phyloP scores from a whole-genome alignment of 2,329 filamentous ascomycete species.

The Arthrobotrys iridis region DNA sequence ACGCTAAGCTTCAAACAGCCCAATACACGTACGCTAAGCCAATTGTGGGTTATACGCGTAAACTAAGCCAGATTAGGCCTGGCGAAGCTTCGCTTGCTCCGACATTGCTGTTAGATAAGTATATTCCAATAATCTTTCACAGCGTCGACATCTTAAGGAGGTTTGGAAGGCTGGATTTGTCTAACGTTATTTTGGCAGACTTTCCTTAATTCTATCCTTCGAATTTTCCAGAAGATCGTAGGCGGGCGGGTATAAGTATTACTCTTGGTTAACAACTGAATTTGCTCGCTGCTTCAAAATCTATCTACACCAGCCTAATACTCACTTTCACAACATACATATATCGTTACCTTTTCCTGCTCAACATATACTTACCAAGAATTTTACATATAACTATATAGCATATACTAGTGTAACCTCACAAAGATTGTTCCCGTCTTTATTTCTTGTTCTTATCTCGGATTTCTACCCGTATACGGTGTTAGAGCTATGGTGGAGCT shows the following conservation, averaged over 20 bases:
- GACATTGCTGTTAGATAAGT: neutral
- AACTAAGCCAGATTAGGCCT: conserved; percentile 1
- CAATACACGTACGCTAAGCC: conserved; percentile 25
- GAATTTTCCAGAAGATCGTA: no score
- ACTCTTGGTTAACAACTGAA: neutral
- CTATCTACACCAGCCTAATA: no score
- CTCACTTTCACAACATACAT: no score
- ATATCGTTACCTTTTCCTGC: no score
- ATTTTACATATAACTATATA: no score
- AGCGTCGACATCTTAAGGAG: neutral
- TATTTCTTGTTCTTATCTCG: no score
- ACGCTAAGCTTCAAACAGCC: conserved; percentile 7
- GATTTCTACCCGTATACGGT: neutral
- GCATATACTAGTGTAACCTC: no score
- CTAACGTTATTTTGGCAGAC: neutral
- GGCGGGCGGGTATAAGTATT: neutral
- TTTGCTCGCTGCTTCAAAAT: no score
- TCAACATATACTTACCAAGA: no score
- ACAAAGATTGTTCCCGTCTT: no score
- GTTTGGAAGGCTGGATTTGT: neutral
- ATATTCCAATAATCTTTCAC: no score
- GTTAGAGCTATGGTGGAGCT: conserved; percentile 22
- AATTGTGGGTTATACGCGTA: neutral
- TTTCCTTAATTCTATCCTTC: neutral
- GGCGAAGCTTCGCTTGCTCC: neutral